Evolutionary conservation across 1,284 basidiomycete species (phyloP).

Genomic region (Ceratobasidium sp.): DNA sequence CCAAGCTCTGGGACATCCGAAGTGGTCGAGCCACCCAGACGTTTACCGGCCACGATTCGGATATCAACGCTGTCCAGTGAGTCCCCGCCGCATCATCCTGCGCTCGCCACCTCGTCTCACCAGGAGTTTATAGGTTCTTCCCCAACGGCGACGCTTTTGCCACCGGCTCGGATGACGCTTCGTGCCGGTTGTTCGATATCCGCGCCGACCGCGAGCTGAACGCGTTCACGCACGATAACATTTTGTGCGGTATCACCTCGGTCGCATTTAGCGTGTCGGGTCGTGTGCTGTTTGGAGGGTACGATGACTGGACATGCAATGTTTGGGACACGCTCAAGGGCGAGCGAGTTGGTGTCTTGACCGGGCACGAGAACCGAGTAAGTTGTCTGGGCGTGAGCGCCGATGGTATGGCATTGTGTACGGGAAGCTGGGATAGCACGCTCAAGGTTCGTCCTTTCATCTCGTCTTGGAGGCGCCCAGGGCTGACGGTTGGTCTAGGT

Average conservation of each 20-base stretch:
- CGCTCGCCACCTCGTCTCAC: slow-evolving; percentile 13
- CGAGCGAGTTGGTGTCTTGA: slow-evolving; percentile 95
- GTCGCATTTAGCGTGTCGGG: slow-evolving; percentile 98
- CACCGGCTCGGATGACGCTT: slow-evolving; percentile 98
- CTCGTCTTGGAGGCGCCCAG: background rate
- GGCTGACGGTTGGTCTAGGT: slow-evolving; percentile 53
- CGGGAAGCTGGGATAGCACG: slow-evolving; percentile 97
- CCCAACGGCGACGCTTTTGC: slow-evolving; percentile 99
- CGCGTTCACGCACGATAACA: slow-evolving; percentile 97
- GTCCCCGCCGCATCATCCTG: slow-evolving; percentile 56
- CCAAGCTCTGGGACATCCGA: slow-evolving; percentile 98
- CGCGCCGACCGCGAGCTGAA: slow-evolving; percentile 97
- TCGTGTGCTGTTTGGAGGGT: slow-evolving; percentile 96
- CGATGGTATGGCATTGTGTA: slow-evolving; percentile 98
- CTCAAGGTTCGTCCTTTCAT: slow-evolving; percentile 73
- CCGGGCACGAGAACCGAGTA: slow-evolving; percentile 97
- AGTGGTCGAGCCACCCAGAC: slow-evolving; percentile 97
- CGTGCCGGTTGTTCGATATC: slow-evolving; percentile 97
- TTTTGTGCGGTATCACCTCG: slow-evolving; percentile 97
- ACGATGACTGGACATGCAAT: slow-evolving; percentile 99
- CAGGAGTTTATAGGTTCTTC: slow-evolving; percentile 73
- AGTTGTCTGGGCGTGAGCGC: slow-evolving; percentile 95
- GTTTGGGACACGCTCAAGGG: slow-evolving; percentile 99
- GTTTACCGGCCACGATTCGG: slow-evolving; percentile 98
- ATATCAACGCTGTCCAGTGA: slow-evolving; percentile 98